Evolutionary conservation across 2,329 filamentous ascomycete genomes (phyloP), one percentile per base, ranked within the genome.

Genomic region (Fusarium irregulare): DNA sequence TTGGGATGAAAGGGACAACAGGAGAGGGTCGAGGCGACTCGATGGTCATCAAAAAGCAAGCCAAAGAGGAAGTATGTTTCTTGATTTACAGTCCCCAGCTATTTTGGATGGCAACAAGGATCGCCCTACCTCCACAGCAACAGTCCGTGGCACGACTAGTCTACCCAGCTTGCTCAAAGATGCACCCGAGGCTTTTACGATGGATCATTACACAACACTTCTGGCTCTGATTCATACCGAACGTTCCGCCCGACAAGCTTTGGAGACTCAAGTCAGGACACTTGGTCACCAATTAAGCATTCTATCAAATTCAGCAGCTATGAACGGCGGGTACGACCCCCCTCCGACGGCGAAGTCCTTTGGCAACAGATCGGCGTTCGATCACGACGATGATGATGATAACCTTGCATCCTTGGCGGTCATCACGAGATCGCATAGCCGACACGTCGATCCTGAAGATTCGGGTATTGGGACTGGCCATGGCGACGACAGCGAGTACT

Each of bases 221-320:
- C 76, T 85, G 28, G 80, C 83, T 18, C 81, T 90, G 58, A 80
- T 91, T 27, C 82, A 88, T 60, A 81, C 83, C 3, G 89, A 91
- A 75, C 86, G 88, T 27, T 82, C 83, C 1, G 86, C 86, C 7
- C 83, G 89, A 7, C 81, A 84, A 59, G 80, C 83, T 6, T 82
- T 91, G 7, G 89, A 90, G 75, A 78, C 80, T 3, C 83, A 89
- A 60, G 86, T 91, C 32, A 84, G 81, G 59, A 84, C 81, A 44
- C 80, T 91, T 8, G 82, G 81, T 23, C 83, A 85, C 34, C 83
- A 84, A 45, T 69, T 89, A 48, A 83, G 85, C 68, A 76, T 83
- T 12, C 71, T 87, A 48, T 83, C 83, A 55, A 82, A 83, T 75
- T 79, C 71, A 64, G 58, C 70, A 20, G 50, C 54, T 27, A 69